phyloP scores from a whole-genome alignment of 495 filamentous ascomycete genomes.

The Friedmanniomyces simplex region DNA sequence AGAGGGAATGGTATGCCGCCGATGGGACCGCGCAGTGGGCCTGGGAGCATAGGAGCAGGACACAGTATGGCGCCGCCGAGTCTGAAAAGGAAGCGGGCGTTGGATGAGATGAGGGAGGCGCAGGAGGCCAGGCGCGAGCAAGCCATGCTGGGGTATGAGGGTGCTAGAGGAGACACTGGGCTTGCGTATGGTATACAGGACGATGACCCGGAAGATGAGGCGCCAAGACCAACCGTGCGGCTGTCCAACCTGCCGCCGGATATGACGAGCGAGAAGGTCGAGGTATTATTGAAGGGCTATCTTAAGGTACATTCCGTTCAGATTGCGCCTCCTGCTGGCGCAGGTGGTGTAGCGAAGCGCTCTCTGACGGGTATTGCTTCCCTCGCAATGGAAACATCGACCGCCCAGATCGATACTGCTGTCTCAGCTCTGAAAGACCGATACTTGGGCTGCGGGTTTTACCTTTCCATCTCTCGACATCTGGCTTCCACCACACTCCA shows the following conservation, averaged over 20 bases:
- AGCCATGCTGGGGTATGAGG: slow-evolving; percentile 44
- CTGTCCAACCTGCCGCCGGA: slow-evolving; percentile 52
- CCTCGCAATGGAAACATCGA: slow-evolving; percentile 71
- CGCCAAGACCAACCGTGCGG: slow-evolving; percentile 79
- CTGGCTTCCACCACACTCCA: slow-evolving; percentile 71
- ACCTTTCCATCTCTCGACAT: slow-evolving; percentile 68
- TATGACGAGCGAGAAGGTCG: slow-evolving; percentile 63
- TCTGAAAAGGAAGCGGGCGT: slow-evolving; percentile 37
- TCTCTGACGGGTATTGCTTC: slow-evolving; percentile 77
- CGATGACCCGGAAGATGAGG: slow-evolving; percentile 48
- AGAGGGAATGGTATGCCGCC: slow-evolving; percentile 20
- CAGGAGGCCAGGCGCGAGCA: slow-evolving; percentile 28
- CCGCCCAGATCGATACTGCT: slow-evolving; percentile 71
- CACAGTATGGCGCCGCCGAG: slow-evolving; percentile 36
- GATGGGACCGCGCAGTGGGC: slow-evolving; percentile 49
- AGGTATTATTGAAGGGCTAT: slow-evolving; percentile 55
- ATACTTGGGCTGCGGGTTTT: slow-evolving; percentile 82
- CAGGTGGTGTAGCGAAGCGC: slow-evolving; percentile 55
- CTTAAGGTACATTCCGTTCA: slow-evolving; percentile 69
- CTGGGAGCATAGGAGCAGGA: slow-evolving; percentile 61
- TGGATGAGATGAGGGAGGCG: slow-evolving; percentile 40
- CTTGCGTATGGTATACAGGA: slow-evolving; percentile 25
- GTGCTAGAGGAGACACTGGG: slow-evolving; percentile 31
- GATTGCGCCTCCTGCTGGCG: slow-evolving; percentile 53
- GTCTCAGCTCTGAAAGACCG: slow-evolving; percentile 71